These are phyloP conservation scores for Arthroderma sp. DNA, from an alignment of 2,329 filamentous ascomycete species.

Conservation along the genomic window DNA sequence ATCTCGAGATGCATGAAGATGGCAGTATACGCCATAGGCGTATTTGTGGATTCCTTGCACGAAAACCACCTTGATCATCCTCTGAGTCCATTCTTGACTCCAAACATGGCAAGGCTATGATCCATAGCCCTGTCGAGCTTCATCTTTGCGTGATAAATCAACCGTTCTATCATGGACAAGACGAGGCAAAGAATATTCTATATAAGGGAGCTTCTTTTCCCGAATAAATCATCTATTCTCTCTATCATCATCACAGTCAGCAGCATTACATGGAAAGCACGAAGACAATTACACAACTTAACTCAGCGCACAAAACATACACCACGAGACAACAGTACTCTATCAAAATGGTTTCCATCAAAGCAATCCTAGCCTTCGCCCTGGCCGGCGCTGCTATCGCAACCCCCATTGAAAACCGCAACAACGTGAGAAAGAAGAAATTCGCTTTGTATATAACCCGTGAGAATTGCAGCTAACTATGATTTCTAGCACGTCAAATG, in stretches of 20 bases:
- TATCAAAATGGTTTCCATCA: constrained; percentile 3
- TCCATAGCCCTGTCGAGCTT: background rate
- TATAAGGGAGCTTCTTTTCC: background rate
- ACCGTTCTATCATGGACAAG: background rate
- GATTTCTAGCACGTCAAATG: background rate
- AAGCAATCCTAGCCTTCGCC: background rate
- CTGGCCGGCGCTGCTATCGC: background rate
- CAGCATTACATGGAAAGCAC: background rate
- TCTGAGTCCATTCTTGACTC: background rate
- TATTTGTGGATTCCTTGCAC: background rate
- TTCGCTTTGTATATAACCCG: background rate
- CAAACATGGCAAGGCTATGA: background rate
- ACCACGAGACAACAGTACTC: background rate
- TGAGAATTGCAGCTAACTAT: background rate
- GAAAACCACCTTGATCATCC: background rate
- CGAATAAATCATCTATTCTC: background rate
- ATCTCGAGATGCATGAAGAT: background rate
- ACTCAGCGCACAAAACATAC: background rate
- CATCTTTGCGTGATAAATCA: background rate
- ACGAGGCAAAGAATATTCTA: background rate
- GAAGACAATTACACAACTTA: background rate
- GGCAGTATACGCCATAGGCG: background rate
- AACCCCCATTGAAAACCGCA: background rate
- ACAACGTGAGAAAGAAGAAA: background rate
- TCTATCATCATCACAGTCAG: background rate